phyloP scores from a whole-genome alignment of 108 stramenopile species.

The Fragilaria radians region DNA sequence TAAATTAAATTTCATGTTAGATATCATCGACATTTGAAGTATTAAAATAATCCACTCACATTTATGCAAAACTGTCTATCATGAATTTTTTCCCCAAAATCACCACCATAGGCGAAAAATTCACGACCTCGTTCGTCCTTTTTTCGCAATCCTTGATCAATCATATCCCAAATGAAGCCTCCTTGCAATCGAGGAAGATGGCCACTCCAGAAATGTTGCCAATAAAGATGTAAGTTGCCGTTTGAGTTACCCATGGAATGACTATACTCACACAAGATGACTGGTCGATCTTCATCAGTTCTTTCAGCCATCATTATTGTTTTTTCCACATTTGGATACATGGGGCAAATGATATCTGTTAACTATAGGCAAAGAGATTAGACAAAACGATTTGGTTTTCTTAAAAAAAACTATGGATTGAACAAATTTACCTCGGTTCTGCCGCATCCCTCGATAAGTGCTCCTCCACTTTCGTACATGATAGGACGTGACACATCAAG shows the following conservation, averaged over 20 bases:
- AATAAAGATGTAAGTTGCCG: conserved; percentile 86
- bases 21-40: neutral
- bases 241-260: conserved; percentile 96
- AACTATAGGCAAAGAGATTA: too few relatives aligned
- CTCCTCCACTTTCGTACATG: conserved; percentile 33
- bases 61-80: conserved; percentile 92
- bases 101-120: conserved; percentile 89
- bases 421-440: conserved; percentile 64
- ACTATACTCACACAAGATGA: conserved; percentile 92
- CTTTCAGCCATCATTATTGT: conserved; percentile 41
- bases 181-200: conserved; percentile 75
- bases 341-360: conserved; percentile 88
- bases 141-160: conserved; percentile 82
- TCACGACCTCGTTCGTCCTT: conserved; percentile 10
- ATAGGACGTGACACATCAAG: conserved; percentile 72
- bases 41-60: conserved; percentile 20
- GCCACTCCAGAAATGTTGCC: conserved; percentile 72
- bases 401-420: too few relatives aligned
- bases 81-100: conserved; percentile 77
- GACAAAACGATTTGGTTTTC: too few relatives aligned
- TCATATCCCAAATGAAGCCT: conserved; percentile 97
- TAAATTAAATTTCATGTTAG: conserved; percentile 9
- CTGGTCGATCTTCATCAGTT: conserved; percentile 63
- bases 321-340: conserved; percentile 80
- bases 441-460: conserved; percentile 49